A percentile compares a stretch with the other conserved stretches of the same genome.
Evolutionary conservation across 306 rosid genomes (phyloP).

Genomic region (Inga laurina): DNA sequence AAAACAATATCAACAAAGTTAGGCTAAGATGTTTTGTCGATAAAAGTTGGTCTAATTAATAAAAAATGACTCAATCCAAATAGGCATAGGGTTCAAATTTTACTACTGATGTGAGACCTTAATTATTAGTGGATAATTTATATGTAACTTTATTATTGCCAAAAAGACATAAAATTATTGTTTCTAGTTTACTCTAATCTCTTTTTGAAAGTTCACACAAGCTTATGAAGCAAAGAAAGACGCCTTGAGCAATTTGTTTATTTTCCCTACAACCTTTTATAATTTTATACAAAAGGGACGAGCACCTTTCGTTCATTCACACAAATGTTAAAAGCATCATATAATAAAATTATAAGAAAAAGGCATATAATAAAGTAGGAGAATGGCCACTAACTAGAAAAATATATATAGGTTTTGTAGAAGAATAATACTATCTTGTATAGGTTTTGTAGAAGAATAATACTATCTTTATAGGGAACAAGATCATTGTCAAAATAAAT

Average conservation of each 20-base stretch:
- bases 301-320: not conserved
- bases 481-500: not conserved
- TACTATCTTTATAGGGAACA: not conserved
- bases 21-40: too few relatives aligned
- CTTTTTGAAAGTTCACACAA: too few relatives aligned
- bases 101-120: not conserved
- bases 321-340: too few relatives aligned
- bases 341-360: too few relatives aligned
- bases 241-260: not conserved
- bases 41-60: too few relatives aligned
- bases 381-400: not conserved
- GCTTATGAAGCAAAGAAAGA: not conserved
- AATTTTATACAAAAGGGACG: not conserved
- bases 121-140: too few relatives aligned
- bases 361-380: not conserved
- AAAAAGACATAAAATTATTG: too few relatives aligned
- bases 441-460: not conserved
- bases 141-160: too few relatives aligned
- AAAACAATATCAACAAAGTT: too few relatives aligned
- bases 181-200: too few relatives aligned
- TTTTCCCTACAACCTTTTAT: not conserved
- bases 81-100: too few relatives aligned
- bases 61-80: not conserved
- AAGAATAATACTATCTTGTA: not conserved
- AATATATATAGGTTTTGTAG: not conserved